Evolutionary conservation across 768 basidiomycete species (phyloP).

Genomic region (Mycena venus): DNA sequence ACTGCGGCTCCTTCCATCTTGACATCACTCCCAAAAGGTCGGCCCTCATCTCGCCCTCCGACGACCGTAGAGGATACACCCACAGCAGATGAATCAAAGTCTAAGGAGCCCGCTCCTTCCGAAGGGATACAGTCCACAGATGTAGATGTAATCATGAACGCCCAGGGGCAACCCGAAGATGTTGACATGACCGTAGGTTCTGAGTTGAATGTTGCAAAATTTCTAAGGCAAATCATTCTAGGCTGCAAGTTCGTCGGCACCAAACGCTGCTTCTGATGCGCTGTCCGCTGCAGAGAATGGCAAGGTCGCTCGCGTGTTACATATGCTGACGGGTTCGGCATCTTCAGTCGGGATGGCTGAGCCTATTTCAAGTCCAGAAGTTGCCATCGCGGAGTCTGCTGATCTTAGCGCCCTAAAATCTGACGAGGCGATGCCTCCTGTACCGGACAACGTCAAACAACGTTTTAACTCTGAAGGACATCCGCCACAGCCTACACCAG

Average conservation of each 20-base stretch:
- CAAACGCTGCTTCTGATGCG: background rate
- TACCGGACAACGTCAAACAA: background rate
- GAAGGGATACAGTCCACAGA: background rate
- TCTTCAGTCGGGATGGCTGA: background rate
- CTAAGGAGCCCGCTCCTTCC: background rate
- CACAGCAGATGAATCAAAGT: background rate
- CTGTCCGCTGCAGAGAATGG: background rate
- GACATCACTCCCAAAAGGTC: background rate
- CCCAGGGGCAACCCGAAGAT: background rate
- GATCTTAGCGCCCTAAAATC: background rate
- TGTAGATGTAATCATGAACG: background rate
- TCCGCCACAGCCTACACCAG: background rate
- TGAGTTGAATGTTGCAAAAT: background rate
- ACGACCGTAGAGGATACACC: background rate
- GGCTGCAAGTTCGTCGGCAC: background rate
- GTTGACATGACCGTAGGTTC: constrained; percentile 6
- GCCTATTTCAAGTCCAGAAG: background rate
- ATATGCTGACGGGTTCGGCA: background rate
- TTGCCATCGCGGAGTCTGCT: background rate
- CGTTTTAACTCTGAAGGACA: background rate
- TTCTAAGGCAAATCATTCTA: background rate
- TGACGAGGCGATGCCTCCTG: constrained; percentile 9
- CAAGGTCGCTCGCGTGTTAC: constrained; percentile 23
- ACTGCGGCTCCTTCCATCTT: background rate
- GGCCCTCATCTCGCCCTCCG: background rate